These are phyloP conservation scores for Boletellus sp. DNA, from an alignment of 1,284 basidiomycete genomes.

Conservation along the genomic window DNA sequence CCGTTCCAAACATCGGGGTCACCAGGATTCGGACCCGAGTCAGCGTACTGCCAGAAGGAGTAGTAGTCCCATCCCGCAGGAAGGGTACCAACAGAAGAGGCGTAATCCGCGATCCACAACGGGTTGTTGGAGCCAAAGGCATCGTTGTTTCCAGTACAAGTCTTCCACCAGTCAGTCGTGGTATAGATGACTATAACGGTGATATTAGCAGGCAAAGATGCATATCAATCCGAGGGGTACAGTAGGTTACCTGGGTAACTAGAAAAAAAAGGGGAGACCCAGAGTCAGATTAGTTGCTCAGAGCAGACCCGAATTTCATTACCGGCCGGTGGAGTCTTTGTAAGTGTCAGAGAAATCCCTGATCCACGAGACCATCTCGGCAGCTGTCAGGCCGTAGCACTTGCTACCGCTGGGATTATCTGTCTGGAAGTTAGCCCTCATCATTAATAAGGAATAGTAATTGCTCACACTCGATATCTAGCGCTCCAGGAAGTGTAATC, in stretches of 20 bases:
- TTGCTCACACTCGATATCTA: constrained; percentile 58
- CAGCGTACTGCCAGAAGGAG: constrained; percentile 65
- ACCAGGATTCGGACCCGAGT: constrained; percentile 50
- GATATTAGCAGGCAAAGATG: neutral
- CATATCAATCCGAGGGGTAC: neutral
- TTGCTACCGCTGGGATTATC: constrained; percentile 47
- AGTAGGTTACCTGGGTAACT: constrained; percentile 38
- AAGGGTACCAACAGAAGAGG: constrained; percentile 46
- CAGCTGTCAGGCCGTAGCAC: constrained; percentile 55
- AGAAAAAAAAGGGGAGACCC: neutral
- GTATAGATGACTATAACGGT: constrained; percentile 53
- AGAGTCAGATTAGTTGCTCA: constrained; percentile 3
- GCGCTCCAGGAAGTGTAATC: constrained; percentile 60
- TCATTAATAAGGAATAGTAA: neutral
- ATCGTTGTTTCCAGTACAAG: constrained; percentile 58
- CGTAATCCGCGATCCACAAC: constrained; percentile 57
- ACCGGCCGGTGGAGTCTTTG: constrained; percentile 47
- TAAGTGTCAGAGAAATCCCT: constrained; percentile 62
- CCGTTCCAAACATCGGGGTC: constrained; percentile 58
- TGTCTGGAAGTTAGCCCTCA: constrained; percentile 18
- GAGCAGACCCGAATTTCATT: constrained; percentile 6
- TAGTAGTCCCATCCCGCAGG: constrained; percentile 55
- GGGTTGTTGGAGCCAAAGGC: constrained; percentile 50
- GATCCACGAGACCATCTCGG: constrained; percentile 63
- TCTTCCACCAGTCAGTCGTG: constrained; percentile 65